These are phyloP conservation scores for Bipolaris zeicola DNA, from an alignment of 2,329 filamentous ascomycete genomes.

Conservation along the genomic window DNA sequence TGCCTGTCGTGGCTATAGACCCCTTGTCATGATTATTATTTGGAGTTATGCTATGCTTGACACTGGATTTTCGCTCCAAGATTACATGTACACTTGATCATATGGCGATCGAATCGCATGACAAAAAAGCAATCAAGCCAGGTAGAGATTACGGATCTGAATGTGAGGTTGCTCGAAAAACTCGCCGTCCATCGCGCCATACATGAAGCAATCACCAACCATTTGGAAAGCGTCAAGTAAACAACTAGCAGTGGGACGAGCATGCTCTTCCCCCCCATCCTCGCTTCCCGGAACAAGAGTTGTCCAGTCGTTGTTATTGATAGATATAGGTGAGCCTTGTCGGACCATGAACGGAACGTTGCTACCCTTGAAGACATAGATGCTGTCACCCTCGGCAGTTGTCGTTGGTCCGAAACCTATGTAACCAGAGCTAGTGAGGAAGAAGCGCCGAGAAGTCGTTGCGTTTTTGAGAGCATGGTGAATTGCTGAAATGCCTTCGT, in stretches of 20 bases:
- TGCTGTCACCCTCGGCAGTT: slow-evolving; percentile 16
- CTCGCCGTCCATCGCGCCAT: slow-evolving; percentile 28
- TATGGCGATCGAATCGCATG: background rate
- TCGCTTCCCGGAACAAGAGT: background rate
- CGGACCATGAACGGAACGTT: slow-evolving; percentile 26
- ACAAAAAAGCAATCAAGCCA: background rate
- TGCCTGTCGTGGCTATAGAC: background rate
- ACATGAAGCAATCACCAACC: slow-evolving; percentile 27
- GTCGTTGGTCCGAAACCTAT: slow-evolving; percentile 28
- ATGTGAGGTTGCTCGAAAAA: background rate
- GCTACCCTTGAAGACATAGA: slow-evolving; percentile 22
- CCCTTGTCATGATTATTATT: background rate
- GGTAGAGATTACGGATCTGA: background rate
- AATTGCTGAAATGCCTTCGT: slow-evolving; percentile 20
- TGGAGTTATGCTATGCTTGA: too few relatives aligned
- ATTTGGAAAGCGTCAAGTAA: slow-evolving; percentile 4
- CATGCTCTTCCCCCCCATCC: background rate
- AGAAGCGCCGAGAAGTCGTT: slow-evolving; percentile 27
- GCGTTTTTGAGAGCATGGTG: slow-evolving; percentile 24
- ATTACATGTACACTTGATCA: background rate
- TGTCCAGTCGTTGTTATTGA: background rate
- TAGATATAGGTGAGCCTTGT: background rate
- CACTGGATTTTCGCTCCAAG: background rate
- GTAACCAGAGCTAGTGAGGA: slow-evolving; percentile 23
- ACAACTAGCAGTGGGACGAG: background rate